phyloP scores from a whole-genome alignment of 106 monocot species.

The Acorus gramineus region DNA sequence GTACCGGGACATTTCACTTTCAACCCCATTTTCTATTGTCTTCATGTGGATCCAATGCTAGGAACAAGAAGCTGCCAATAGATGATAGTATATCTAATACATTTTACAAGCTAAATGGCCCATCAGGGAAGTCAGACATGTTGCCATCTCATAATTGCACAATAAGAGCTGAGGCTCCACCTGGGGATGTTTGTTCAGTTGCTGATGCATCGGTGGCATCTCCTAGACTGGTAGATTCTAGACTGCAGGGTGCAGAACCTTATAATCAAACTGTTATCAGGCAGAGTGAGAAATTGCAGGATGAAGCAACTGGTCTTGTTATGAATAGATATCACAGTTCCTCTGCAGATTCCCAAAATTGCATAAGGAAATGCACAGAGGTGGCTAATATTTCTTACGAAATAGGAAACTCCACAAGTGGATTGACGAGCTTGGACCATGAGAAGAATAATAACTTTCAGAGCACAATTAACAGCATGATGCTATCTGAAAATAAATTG shows the following conservation, averaged over 20 bases:
- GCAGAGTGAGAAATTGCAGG: constrained; percentile 6
- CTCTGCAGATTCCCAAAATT: neutral
- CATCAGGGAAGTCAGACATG: constrained; percentile 14
- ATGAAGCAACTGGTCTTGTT: constrained; percentile 5
- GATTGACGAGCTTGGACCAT: constrained; percentile 1
- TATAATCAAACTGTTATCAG: constrained; percentile 6
- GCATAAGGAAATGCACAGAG: constrained; percentile 1
- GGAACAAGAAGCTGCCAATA: constrained; percentile 1
- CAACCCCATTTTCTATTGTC: constrained; percentile 28
- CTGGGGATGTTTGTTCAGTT: neutral
- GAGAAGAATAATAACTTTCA: constrained; percentile 6
- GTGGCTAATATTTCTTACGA: neutral
- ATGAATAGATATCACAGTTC: constrained; percentile 3
- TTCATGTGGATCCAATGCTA: constrained; percentile 12
- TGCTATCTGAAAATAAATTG: neutral
- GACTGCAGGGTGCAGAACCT: neutral
- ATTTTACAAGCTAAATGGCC: constrained; percentile 5
- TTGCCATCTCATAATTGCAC: constrained; percentile 8
- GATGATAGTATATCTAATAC: neutral
- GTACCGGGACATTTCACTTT: constrained; percentile 40
- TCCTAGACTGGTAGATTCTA: constrained; percentile 1
- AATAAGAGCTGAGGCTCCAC: constrained; percentile 2
- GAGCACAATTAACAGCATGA: constrained; percentile 8
- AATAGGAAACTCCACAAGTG: neutral
- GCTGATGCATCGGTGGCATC: neutral